Percentiles rank a stretch among this genome's conserved stretches.
Evolutionary conservation across 345 rosid genomes (phyloP).

Genomic region (Salix exigua): DNA sequence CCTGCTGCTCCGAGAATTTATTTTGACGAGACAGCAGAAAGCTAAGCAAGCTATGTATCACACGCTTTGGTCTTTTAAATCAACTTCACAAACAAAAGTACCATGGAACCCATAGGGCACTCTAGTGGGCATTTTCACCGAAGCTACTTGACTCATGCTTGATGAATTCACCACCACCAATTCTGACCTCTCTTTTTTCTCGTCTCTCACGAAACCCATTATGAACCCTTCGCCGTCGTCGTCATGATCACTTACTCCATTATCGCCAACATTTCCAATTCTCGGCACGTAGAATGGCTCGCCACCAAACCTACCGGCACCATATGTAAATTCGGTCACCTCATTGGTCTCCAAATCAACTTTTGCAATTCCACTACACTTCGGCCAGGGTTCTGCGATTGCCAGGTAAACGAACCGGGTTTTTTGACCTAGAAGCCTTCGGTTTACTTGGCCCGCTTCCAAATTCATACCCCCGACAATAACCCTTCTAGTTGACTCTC

Average conservation of each 20-base stretch:
- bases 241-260: background rate
- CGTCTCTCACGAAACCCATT: constrained; percentile 59
- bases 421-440: constrained; percentile 33
- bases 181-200: constrained; percentile 48
- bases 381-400: constrained; percentile 82
- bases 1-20: no score
- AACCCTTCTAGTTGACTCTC: constrained; percentile 35
- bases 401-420: constrained; percentile 62
- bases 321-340: constrained; percentile 42
- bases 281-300: constrained; percentile 53
- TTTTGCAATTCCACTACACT: constrained; percentile 56
- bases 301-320: constrained; percentile 53
- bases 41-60: background rate
- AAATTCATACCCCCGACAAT: constrained; percentile 45
- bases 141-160: constrained; percentile 50
- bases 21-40: background rate
- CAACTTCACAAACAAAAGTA: constrained; percentile 44
- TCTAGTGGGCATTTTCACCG: constrained; percentile 48
- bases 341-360: constrained; percentile 47
- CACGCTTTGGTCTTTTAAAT: constrained; percentile 35
- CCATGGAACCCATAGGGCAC: constrained; percentile 85
- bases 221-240: constrained; percentile 49
- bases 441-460: constrained; percentile 64
- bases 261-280: background rate
- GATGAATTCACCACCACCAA: constrained; percentile 45